These are phyloP conservation scores for Pseudoperonospora humuli DNA, from an alignment of 352 stramenopile genomes.

Conservation along the genomic window DNA sequence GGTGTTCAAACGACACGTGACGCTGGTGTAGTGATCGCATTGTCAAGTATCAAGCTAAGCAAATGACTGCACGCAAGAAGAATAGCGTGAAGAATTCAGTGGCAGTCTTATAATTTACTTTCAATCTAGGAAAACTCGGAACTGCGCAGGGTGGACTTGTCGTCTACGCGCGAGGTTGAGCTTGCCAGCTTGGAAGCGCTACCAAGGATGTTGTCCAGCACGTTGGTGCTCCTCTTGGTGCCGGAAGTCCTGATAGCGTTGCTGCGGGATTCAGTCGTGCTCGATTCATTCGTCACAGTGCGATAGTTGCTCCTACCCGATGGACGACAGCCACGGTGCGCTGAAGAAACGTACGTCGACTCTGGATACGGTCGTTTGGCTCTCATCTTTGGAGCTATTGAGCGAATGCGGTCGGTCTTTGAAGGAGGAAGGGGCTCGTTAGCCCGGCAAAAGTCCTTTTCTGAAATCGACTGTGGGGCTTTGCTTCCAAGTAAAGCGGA, in stretches of 20 bases:
- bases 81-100: no score
- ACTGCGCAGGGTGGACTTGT: slow-evolving; percentile 36
- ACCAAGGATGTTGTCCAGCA: slow-evolving; percentile 60
- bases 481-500: slow-evolving; percentile 2
- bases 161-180: slow-evolving; percentile 55
- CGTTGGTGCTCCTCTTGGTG: slow-evolving; percentile 17
- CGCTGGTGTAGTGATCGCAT: no score
- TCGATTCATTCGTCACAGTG: slow-evolving; percentile 11
- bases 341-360: slow-evolving; percentile 9
- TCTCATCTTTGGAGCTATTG: slow-evolving; percentile 9
- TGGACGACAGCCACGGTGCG: slow-evolving; percentile 8
- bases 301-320: slow-evolving; percentile 18
- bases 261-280: slow-evolving; percentile 2
- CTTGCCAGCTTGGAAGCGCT: slow-evolving; percentile 52
- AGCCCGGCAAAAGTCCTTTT: slow-evolving; percentile 46
- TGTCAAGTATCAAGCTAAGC: no score
- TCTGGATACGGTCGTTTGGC: slow-evolving; percentile 17
- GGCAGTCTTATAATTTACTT: no score
- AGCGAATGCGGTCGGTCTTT: slow-evolving; percentile 7
- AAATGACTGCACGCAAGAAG: no score
- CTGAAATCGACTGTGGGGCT: slow-evolving; percentile 32
- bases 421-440: slow-evolving; percentile 30
- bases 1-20: no score
- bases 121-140: slow-evolving; percentile 44
- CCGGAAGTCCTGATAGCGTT: slow-evolving; percentile 3